Evolutionary conservation across 176 grass and related monocot genomes (phyloP), one percentile per base, ranked within the genome.

Genomic region (Saccharum officinarum): DNA sequence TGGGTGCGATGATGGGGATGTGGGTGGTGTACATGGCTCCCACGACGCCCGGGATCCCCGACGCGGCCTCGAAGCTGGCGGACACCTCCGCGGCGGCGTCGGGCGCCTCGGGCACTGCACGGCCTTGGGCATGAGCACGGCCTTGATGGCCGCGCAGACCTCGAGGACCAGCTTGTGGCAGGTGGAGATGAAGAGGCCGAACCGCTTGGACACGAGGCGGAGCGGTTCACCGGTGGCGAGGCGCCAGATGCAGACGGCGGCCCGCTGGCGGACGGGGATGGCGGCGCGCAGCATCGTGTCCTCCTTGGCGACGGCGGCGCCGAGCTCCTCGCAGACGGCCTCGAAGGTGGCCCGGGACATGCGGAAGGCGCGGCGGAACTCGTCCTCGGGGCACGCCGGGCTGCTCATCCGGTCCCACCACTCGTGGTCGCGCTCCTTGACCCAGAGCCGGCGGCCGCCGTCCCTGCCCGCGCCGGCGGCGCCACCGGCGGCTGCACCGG

Each of bases 151-250:
- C 39, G 89, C 85, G 87, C 85, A 95, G 72, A 93, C 93, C 89
- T 98, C 95, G 46, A 93, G 92, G 6, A 98, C 83, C 46, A 98
- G 89, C 83, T 98, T 98, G 81, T 94, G 91, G 82, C 93, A 93
- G 68, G 93, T 98, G 71, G 95, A 92, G 87, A 95, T 92, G 23
- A 93, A 93, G 20, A 98, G 89, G 42, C 91, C 93, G 80, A 98
- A 98, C 25, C 95, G 91, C 40, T 91, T 86, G 25, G 89, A 85
- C 40, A 98, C 87, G 6, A 81, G 33, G 6, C 93, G 88, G n/a
- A 98, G 90, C 3, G 93, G 89, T 73, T 98, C 91, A 0, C 95
- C 95, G 0, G 93, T 98, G 46, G 95, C 89, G 34, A 98, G 89
- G 50, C 93, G 95, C 89, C 87, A 95, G 26, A 98, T 69, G 87